phyloP scores from a whole-genome alignment of 225 moss, liverwort and hornwort species.

The Neckera pumila region DNA sequence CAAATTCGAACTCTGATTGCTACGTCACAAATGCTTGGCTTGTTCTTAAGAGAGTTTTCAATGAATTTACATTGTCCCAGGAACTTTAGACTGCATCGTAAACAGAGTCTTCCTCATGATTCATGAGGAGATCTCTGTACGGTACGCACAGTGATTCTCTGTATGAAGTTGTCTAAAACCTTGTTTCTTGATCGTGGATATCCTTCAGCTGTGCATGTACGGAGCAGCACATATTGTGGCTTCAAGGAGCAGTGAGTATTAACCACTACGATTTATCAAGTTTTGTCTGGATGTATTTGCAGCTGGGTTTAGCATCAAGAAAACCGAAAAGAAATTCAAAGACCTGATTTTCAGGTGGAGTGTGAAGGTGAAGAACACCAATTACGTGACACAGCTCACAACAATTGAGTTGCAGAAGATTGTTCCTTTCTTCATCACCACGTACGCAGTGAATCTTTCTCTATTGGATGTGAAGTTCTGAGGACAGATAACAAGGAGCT shows the following conservation, averaged over 20 bases:
- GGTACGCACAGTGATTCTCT: not conserved
- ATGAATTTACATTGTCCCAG: not conserved
- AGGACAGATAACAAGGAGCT: not conserved
- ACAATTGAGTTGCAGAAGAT: slow-evolving; percentile 43
- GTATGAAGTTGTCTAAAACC: not conserved
- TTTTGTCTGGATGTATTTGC: not conserved
- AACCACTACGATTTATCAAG: not conserved
- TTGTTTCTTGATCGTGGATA: not conserved
- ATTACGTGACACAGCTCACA: slow-evolving; percentile 17
- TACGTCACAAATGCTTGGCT: not conserved
- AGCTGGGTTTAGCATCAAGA: slow-evolving; percentile 19
- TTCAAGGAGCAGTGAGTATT: not conserved
- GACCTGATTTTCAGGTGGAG: slow-evolving; percentile 20
- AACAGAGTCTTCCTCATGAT: not conserved
- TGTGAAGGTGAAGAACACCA: slow-evolving; percentile 36
- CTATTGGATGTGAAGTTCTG: not conserved
- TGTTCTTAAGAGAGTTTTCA: not conserved
- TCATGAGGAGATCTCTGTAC: not conserved
- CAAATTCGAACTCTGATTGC: not conserved
- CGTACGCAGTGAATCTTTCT: not conserved
- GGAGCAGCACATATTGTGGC: not conserved
- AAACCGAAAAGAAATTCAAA: slow-evolving; percentile 26
- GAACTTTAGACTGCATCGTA: not conserved
- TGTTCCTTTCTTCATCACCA: slow-evolving; percentile 37
- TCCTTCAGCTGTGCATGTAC: not conserved